Evolutionary conservation across 768 basidiomycete genomes (phyloP).

Genomic region (Piloderma croceum): DNA sequence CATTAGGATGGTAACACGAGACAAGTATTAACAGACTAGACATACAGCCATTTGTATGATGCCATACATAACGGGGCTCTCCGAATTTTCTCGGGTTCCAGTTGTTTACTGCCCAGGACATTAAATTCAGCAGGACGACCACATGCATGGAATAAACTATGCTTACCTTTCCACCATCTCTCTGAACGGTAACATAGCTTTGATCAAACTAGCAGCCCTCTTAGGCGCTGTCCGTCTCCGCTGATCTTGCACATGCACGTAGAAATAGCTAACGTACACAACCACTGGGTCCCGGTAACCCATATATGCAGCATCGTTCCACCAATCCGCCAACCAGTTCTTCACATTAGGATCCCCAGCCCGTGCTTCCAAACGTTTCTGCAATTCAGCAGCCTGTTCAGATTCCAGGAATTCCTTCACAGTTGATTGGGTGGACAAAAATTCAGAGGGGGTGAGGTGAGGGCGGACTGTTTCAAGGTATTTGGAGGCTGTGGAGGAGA

Average conservation of each 20-base stretch:
- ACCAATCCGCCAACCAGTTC: slow-evolving; percentile 97
- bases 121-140: background rate
- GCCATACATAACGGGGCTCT: slow-evolving; percentile 81
- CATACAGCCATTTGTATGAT: slow-evolving; percentile 91
- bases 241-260: slow-evolving; percentile 73
- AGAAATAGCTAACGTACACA: slow-evolving; percentile 93
- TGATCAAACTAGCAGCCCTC: slow-evolving; percentile 78
- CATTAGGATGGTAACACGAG: background rate
- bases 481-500: slow-evolving; percentile 77
- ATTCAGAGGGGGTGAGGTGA: slow-evolving; percentile 61
- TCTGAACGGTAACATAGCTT: slow-evolving; percentile 82
- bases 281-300: slow-evolving; percentile 86
- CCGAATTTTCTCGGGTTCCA: slow-evolving; percentile 85
- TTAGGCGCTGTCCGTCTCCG: slow-evolving; percentile 49
- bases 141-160: background rate
- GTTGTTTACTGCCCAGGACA: slow-evolving; percentile 43
- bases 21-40: slow-evolving; percentile 5
- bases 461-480: slow-evolving; percentile 86
- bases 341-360: slow-evolving; percentile 51
- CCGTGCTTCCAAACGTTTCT: slow-evolving; percentile 69
- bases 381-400: slow-evolving; percentile 64
- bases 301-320: slow-evolving; percentile 92
- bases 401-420: slow-evolving; percentile 69
- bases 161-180: slow-evolving; percentile 75
- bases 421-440: slow-evolving; percentile 47